These are phyloP conservation scores for Leccinum longicurvipes DNA, from an alignment of 768 basidiomycete species.

Conservation along the genomic window DNA sequence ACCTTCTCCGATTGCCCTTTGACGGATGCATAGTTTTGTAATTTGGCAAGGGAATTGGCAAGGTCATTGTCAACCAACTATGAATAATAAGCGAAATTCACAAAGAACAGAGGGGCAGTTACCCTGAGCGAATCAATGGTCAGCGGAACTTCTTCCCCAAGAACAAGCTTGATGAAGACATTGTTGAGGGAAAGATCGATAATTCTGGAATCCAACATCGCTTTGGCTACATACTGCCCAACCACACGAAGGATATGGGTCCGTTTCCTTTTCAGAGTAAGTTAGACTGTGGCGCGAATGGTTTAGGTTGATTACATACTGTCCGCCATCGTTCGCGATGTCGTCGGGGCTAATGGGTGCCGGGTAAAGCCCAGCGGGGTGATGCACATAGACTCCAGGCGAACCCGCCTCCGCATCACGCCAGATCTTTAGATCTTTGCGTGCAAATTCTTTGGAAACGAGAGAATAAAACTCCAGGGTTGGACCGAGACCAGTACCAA, in stretches of 20 bases:
- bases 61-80: slow-evolving; percentile 83
- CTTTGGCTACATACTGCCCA: slow-evolving; percentile 96
- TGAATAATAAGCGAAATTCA: slow-evolving; percentile 6
- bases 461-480: slow-evolving; percentile 99
- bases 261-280: slow-evolving; percentile 54
- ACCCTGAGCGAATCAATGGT: slow-evolving; percentile 84
- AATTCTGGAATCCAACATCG: slow-evolving; percentile 94
- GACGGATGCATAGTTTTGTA: slow-evolving; percentile 63
- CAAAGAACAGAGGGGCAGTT: slow-evolving; percentile 17
- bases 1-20: slow-evolving; percentile 57
- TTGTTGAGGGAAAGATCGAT: slow-evolving; percentile 95
- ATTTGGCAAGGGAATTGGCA: slow-evolving; percentile 78
- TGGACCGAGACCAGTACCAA: slow-evolving; percentile 95
- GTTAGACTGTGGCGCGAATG: background rate
- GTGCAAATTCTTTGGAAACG: slow-evolving; percentile 92
- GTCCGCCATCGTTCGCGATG: slow-evolving; percentile 67
- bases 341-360: slow-evolving; percentile 73
- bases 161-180: slow-evolving; percentile 86
- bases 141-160: slow-evolving; percentile 83
- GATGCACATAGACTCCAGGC: slow-evolving; percentile 70
- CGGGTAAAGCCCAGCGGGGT: slow-evolving; percentile 86
- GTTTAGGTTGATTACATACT: slow-evolving; percentile 44
- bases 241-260: slow-evolving; percentile 86
- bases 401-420: slow-evolving; percentile 71
- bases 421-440: slow-evolving; percentile 88